Base-by-base conservation (phyloP, 2,329 filamentous ascomycete genomes). In the Phyllosticta ampelicida region DNA sequence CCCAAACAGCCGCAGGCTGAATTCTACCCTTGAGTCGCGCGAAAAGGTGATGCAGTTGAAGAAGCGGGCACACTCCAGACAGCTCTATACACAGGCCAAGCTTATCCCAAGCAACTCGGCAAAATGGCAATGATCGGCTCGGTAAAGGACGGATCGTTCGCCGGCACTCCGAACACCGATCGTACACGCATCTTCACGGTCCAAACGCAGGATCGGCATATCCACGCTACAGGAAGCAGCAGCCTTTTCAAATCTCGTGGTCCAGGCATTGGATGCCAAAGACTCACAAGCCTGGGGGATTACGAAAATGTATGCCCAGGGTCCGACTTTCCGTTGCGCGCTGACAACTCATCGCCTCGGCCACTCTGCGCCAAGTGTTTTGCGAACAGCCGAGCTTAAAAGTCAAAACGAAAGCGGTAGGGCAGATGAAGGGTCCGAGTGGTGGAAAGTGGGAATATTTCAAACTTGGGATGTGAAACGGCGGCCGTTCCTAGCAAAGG, bases 21-120 rank as follows among this genome's bases (percentile, higher is more conserved):
- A 78, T 62, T 67, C 60, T 59, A 77, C 75, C 9, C 59, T 74
- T 53, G 63, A 68, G 51, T 29, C 63, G 13, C 61, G 68, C 6
- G 65, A 67, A 5, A 68, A 70, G 30, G 61, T 71, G 2, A 61
- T 66, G 55, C 61, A 68, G 18, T 62, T 64, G 44, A 67, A 64
- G 59, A 66, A 63, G 57, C 55, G 63, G 19, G 64, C 68, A 26
- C 71, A 73, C 60, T 60, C 60, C 52, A 72, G 69, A 55, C 70
- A 72, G 57, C 55, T 73, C 49, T 66, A 72, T 5, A 67, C 69
- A 55, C 70, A 71, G 56, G 66, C 63, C 59, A 67, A 65, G 54
- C 59, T 73, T 20, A 63, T 73, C 11, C 66, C 70, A 13, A 72
- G 72, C 53, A 67, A 72, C 49, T 61, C 70, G 50, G 65, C 68